A percentile compares a stretch with the other conserved stretches of the same genome.
Evolutionary conservation across 208 protist species (phyloP).

Genomic region (Crithidia expoeki): DNA sequence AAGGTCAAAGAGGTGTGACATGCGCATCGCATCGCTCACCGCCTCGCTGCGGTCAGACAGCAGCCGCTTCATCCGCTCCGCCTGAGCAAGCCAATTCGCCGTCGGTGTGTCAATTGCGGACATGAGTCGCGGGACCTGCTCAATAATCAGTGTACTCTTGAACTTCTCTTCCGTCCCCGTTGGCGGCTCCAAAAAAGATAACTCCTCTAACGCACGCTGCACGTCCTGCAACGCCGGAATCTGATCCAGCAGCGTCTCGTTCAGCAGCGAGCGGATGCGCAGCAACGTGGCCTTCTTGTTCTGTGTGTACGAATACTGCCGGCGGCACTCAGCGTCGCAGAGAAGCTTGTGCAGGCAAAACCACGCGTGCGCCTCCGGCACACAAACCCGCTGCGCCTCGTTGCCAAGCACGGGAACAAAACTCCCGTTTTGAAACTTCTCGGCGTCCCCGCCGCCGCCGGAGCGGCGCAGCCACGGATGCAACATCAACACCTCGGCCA

Average conservation of each 20-base stretch:
- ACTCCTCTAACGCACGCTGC: conserved; percentile 89
- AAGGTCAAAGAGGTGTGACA: conserved; percentile 76
- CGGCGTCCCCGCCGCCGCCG: conserved; percentile 14
- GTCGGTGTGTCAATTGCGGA: conserved; percentile 48
- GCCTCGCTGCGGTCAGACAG: conserved; percentile 55
- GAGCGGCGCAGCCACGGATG: conserved; percentile 84
- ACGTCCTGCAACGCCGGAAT: conserved; percentile 85
- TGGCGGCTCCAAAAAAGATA: conserved; percentile 88
- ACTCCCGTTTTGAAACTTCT: conserved; percentile 76
- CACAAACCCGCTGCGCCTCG: conserved; percentile 79
- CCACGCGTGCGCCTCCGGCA: conserved; percentile 88
- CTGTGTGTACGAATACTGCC: conserved; percentile 82
- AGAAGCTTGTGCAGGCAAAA: conserved; percentile 91
- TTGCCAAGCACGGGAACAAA: conserved; percentile 56
- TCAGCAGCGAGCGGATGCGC: conserved; percentile 70
- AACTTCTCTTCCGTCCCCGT: conserved; percentile 91
- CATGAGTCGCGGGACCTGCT: conserved; percentile 87
- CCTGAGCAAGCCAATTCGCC: conserved; percentile 40
- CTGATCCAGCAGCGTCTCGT: conserved; percentile 91
- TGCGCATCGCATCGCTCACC: conserved; percentile 69
- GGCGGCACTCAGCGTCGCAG: conserved; percentile 79
- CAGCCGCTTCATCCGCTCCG: conserved; percentile 36
- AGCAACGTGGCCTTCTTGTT: conserved; percentile 85
- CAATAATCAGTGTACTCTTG: conserved; percentile 79
- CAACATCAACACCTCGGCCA: conserved; percentile 76